These are phyloP conservation scores for Sisymbrium irio DNA, from an alignment of 345 rosid genomes.

Conservation along the genomic window DNA sequence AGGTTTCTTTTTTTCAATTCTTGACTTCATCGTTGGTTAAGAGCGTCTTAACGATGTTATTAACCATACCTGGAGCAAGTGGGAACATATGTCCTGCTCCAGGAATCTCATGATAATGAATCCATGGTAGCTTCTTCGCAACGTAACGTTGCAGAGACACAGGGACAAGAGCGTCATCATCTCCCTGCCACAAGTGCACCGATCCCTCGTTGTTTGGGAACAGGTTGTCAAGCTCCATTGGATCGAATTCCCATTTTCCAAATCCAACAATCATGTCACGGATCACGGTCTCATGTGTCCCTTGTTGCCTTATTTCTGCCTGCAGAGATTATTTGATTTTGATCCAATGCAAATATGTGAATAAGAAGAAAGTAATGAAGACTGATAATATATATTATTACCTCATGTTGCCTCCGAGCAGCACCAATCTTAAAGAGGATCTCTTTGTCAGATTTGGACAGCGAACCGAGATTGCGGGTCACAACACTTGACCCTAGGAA, in stretches of 20 bases:
- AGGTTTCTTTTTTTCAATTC: neutral
- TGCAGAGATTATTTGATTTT: neutral
- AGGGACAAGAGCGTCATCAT: slow-evolving; percentile 52
- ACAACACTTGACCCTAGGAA: slow-evolving; percentile 46
- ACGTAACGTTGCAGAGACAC: slow-evolving; percentile 53
- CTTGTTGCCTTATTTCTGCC: slow-evolving; percentile 49
- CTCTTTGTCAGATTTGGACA: slow-evolving; percentile 46
- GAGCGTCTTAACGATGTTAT: slow-evolving; percentile 46
- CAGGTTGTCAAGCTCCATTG: slow-evolving; percentile 45
- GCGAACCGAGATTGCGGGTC: slow-evolving; percentile 14
- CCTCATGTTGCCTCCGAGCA: slow-evolving; percentile 24
- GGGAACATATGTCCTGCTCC: slow-evolving; percentile 63
- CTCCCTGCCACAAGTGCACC: slow-evolving; percentile 69
- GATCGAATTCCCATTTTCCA: slow-evolving; percentile 64
- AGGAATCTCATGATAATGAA: slow-evolving; percentile 53
- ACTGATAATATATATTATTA: neutral
- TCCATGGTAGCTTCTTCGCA: slow-evolving; percentile 53
- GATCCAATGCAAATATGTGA: neutral
- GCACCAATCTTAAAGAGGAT: slow-evolving; percentile 27
- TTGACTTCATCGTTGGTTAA: slow-evolving; percentile 22
- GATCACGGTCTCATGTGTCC: slow-evolving; percentile 50
- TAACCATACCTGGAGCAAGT: slow-evolving; percentile 36
- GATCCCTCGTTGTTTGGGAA: slow-evolving; percentile 48
- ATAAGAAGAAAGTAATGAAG: neutral
- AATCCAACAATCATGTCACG: slow-evolving; percentile 53